Conservation (phyloP, 2,329 filamentous ascomycete genomes). For the Boeremia exigua region DNA sequence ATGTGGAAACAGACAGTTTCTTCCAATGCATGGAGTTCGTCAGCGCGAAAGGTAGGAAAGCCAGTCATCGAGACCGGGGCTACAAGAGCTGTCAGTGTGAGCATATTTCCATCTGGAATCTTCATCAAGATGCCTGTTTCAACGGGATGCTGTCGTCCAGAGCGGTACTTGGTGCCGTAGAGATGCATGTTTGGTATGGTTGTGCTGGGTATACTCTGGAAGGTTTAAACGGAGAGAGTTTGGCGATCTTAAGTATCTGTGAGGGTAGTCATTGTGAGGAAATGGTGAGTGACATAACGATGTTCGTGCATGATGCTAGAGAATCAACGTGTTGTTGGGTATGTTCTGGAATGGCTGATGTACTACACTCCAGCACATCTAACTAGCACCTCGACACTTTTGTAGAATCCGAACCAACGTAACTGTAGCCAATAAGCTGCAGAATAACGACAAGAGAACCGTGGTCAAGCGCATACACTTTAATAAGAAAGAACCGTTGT, state of each 20-base stretch:
- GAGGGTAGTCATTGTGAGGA: background rate
- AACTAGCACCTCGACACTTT: too few species aligned
- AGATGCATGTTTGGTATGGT: background rate
- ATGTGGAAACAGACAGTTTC: background rate
- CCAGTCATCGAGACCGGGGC: slow-evolving; percentile 2
- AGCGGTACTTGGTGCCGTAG: background rate
- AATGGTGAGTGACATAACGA: background rate
- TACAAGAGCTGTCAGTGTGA: slow-evolving; percentile 6
- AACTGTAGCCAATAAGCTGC: too few species aligned
- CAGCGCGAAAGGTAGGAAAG: background rate
- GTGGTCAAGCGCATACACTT: too few species aligned
- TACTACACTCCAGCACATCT: too few species aligned
- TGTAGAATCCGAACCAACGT: too few species aligned
- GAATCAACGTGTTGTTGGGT: too few species aligned
- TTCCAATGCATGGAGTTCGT: background rate
- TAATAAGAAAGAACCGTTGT: too few species aligned
- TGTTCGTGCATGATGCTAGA: background rate
- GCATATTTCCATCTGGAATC: background rate
- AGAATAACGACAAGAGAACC: too few species aligned
- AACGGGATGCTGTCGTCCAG: background rate
- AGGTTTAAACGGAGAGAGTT: too few species aligned
- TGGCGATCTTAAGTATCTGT: background rate
- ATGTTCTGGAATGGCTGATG: too few species aligned
- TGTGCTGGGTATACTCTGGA: background rate
- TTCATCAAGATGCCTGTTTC: background rate